Evolutionary conservation across 1,284 basidiomycete genomes (phyloP), one percentile per base, ranked within the genome.

Genomic region (Ganoderma meredithae): DNA sequence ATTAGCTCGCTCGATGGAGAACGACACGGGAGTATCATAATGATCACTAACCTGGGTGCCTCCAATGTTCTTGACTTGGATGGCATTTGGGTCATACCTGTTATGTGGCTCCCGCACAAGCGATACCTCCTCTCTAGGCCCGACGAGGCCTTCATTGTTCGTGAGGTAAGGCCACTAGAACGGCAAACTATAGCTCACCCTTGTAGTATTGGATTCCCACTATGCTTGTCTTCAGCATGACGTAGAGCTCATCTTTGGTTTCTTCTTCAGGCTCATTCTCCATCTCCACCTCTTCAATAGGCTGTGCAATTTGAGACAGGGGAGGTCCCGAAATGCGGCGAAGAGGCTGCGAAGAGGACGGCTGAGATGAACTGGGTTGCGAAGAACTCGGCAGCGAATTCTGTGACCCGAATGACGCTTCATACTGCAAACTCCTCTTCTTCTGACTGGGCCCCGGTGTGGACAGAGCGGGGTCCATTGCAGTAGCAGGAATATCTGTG

Each of bases 161-260:
- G 22, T 58, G 4, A 41, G 39, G 5, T 3, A 43, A 60, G 36
- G 22, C 6, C 39, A 41, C 7, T 27, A 9, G 13, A 39, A 59
- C 41, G 5, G 27, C 15, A 62, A 5, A 33, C 31, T 55, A 7
- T 17, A 49, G 17, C 70, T 8, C 62, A 88, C 92, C 92, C 75
- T 83, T 83, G 75, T 96, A 96, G 76, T 96, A 94, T 75, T 94
- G 93, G 13, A 95, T 82, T 0, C 94, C 94, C 0, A 95, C 95
- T 17, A 95, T 88, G 60, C 86, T 89, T 0, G 90, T 86, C 12
- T 79, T 80, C 74, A 89, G 68, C 13, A 81, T 83, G 61, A 88
- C 86, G 75, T 91, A 93, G 25, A 94, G 79, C 78, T 95, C 90
- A 67, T 92, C 90, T 17, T 68, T 79, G 7, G 74, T 75, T 59